A percentile compares a stretch with the other conserved stretches of the same genome.
Evolutionary conservation across 106 monocot species (phyloP).

Genomic region (Gastrodia elata): DNA sequence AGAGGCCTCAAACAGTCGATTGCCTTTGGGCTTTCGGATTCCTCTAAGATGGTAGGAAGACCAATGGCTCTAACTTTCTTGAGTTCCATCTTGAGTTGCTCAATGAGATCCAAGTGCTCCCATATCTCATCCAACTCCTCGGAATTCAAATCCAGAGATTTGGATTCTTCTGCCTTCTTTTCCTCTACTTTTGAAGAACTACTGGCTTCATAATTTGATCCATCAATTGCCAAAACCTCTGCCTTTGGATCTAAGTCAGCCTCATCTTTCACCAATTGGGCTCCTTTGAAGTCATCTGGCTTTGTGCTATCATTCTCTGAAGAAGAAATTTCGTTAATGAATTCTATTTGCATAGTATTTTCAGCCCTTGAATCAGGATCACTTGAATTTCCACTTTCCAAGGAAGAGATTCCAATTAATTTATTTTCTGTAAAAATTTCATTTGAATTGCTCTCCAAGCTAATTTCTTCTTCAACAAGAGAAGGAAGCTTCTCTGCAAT

Average conservation of each 20-base stretch:
- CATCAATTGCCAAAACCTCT: neutral
- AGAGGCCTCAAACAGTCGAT: slow-evolving; percentile 41
- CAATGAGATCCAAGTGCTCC: slow-evolving; percentile 86
- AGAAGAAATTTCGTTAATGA: slow-evolving; percentile 8
- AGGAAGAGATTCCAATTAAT: neutral
- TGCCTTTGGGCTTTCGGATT: slow-evolving; percentile 48
- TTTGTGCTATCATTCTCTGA: neutral
- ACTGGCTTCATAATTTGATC: neutral
- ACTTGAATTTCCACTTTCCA: neutral
- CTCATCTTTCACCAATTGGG: neutral
- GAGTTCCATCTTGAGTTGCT: slow-evolving; percentile 74
- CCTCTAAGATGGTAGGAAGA: slow-evolving; percentile 81
- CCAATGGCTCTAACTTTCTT: slow-evolving; percentile 44
- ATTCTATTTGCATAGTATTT: slow-evolving; percentile 4
- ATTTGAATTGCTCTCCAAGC: no score
- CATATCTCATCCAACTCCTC: slow-evolving; percentile 26
- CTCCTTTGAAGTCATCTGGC: neutral
- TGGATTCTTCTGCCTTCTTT: slow-evolving; percentile 1
- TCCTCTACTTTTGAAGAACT: neutral
- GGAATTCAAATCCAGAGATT: neutral
- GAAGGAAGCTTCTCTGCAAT: neutral
- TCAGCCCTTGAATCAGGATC: neutral
- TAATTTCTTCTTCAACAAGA: neutral
- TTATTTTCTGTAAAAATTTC: neutral
- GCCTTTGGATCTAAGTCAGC: neutral